A percentile compares a stretch with the other conserved stretches of the same genome.
Conservation (phyloP, 441 rosid genomes). For the Syzygium malaccense region DNA sequence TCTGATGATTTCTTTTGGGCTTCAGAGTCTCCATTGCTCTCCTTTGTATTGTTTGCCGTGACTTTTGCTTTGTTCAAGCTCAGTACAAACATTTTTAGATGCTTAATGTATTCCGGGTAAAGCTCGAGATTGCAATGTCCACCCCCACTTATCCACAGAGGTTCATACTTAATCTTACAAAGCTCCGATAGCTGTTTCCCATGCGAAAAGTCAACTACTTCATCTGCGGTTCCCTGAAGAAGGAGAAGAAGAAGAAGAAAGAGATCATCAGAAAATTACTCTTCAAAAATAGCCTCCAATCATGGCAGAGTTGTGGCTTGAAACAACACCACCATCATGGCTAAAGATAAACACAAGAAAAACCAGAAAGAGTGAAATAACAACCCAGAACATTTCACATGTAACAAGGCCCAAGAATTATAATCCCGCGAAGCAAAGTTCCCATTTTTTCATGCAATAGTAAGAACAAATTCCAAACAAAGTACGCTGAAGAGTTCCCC, state of each 20-base stretch:
- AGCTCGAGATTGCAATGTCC: conserved; percentile 91
- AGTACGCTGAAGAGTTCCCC: neutral
- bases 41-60: conserved; percentile 26
- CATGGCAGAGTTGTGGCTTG: neutral
- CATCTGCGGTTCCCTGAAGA: conserved; percentile 84
- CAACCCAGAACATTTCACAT: neutral
- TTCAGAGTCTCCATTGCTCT: conserved; percentile 27
- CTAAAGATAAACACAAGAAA: neutral
- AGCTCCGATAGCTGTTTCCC: conserved; percentile 88
- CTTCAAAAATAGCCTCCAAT: neutral
- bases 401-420: neutral
- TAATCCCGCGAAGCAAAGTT: neutral
- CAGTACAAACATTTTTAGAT: conserved; percentile 67
- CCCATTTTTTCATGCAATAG: neutral
- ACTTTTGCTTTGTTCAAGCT: conserved; percentile 50
- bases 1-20: conserved; percentile 38
- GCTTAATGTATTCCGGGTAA: conserved; percentile 75
- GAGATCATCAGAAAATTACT: neutral
- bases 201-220: conserved; percentile 82
- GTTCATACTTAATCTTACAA: conserved; percentile 78
- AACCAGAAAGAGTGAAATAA: neutral
- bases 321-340: neutral
- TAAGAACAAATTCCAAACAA: neutral
- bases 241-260: neutral
- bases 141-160: conserved; percentile 83